Conservation (phyloP, 2,329 filamentous ascomycete species). For the Xylaria digitata region DNA sequence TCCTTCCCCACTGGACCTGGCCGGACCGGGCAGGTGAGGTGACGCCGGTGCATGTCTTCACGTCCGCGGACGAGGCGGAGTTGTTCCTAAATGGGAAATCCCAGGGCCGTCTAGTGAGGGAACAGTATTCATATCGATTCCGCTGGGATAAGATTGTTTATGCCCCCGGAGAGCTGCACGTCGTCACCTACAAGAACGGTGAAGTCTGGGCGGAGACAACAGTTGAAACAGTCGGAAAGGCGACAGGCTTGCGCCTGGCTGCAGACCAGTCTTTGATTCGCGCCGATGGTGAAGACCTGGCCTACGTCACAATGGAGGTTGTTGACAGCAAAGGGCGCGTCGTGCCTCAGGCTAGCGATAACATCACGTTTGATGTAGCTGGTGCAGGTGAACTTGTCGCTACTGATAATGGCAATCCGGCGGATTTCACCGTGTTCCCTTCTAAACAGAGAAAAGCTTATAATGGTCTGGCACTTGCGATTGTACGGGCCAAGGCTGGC, state of each 20-base stretch:
- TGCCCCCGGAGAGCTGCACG: conserved; percentile 59
- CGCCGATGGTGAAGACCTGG: conserved; percentile 58
- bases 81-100: conserved; percentile 64
- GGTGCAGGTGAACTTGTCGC: conserved; percentile 59
- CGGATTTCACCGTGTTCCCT: conserved; percentile 57
- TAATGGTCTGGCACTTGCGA: conserved; percentile 55
- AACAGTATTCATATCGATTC: conserved; percentile 58
- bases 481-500: conserved; percentile 51
- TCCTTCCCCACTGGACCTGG: conserved; percentile 68
- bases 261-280: conserved; percentile 55
- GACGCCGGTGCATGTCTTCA: conserved; percentile 66
- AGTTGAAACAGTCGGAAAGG: conserved; percentile 55
- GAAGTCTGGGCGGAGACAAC: conserved; percentile 58
- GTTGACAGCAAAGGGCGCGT: conserved; percentile 56
- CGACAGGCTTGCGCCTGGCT: conserved; percentile 53
- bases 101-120: conserved; percentile 54
- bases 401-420: conserved; percentile 64
- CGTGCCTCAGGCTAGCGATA: conserved; percentile 57
- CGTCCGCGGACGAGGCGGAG: conserved; percentile 63
- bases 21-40: conserved; percentile 58
- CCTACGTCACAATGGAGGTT: conserved; percentile 59
- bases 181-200: conserved; percentile 61
- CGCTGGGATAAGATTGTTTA: conserved; percentile 65
- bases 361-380: conserved; percentile 57
- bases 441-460: conserved; percentile 55